Conservation (phyloP, 2,329 filamentous ascomycete species). For the Stemphylium lycopersici region DNA sequence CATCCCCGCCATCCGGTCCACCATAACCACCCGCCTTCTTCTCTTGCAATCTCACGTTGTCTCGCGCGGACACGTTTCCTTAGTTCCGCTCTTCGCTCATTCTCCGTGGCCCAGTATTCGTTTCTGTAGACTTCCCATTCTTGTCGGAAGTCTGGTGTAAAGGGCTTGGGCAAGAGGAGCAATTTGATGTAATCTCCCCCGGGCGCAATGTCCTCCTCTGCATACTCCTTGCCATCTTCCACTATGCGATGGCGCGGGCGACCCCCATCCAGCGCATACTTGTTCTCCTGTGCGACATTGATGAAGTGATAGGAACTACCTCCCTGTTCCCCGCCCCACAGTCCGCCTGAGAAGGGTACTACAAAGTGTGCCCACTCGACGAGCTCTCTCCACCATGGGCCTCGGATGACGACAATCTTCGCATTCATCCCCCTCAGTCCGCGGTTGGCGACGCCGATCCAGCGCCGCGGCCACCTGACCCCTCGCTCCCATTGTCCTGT, state of each 20-base stretch:
- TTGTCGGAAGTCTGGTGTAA: slow-evolving; percentile 91
- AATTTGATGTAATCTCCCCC: slow-evolving; percentile 93
- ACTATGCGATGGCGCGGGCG: slow-evolving; percentile 47
- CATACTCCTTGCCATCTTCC: slow-evolving; percentile 66
- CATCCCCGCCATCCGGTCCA: slow-evolving; percentile 76
- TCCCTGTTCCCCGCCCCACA: slow-evolving; percentile 54
- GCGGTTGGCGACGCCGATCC: slow-evolving; percentile 87
- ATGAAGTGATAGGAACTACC: slow-evolving; percentile 78
- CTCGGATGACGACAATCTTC: slow-evolving; percentile 88
- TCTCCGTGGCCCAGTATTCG: slow-evolving; percentile 97
- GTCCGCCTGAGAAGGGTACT: slow-evolving; percentile 67
- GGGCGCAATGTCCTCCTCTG: slow-evolving; percentile 88
- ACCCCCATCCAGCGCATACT: slow-evolving; percentile 28
- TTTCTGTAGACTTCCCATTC: slow-evolving; percentile 95
- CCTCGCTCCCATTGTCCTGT: slow-evolving; percentile 97
- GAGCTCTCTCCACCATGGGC: slow-evolving; percentile 80
- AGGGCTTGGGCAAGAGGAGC: slow-evolving; percentile 88
- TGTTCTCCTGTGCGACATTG: slow-evolving; percentile 60
- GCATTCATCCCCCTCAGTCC: slow-evolving; percentile 92
- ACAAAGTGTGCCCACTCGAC: slow-evolving; percentile 76
- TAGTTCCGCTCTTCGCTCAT: slow-evolving; percentile 80
- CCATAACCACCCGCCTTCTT: slow-evolving; percentile 79
- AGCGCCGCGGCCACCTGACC: slow-evolving; percentile 89
- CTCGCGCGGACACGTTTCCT: slow-evolving; percentile 71
- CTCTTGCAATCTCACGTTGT: slow-evolving; percentile 70